Percentiles rank a stretch among this genome's conserved stretches.
phyloP scores from a whole-genome alignment of 768 basidiomycete genomes.

The Pleurotus giganteus region DNA sequence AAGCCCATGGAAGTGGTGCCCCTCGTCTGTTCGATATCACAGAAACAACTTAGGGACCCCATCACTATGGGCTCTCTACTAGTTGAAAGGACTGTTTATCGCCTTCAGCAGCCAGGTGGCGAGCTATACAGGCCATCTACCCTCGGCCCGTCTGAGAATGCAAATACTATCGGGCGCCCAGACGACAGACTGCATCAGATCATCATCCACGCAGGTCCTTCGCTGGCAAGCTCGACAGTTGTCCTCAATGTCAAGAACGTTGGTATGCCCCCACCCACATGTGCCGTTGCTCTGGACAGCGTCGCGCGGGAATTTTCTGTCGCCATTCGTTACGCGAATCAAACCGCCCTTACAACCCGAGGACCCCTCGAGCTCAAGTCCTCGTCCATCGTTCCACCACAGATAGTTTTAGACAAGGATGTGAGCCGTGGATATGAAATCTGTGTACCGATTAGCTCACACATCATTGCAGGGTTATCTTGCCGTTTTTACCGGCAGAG shows the following conservation, averaged over 20 bases:
- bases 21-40: constrained; percentile 20
- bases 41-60: constrained; percentile 21
- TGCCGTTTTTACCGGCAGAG: constrained; percentile 27
- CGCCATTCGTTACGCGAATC: constrained; percentile 21
- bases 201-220: constrained; percentile 1
- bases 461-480: constrained; percentile 19
- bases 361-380: constrained; percentile 27
- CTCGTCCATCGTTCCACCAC: constrained; percentile 20
- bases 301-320: constrained; percentile 20
- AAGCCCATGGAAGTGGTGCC: constrained; percentile 19
- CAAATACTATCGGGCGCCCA: background rate
- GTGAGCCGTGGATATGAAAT: constrained; percentile 8
- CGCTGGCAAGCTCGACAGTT: constrained; percentile 4
- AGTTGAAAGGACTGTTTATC: constrained; percentile 18
- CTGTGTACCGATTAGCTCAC: background rate
- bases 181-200: constrained; percentile 8
- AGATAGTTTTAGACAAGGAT: constrained; percentile 24
- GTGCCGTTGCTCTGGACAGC: constrained; percentile 15
- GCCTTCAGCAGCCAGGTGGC: constrained; percentile 17
- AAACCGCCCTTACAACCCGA: constrained; percentile 18
- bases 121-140: constrained; percentile 16
- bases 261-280: constrained; percentile 8
- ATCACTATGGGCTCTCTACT: constrained; percentile 15
- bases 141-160: background rate
- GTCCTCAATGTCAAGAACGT: constrained; percentile 14